A percentile compares a stretch with the other conserved stretches of the same genome.
Conservation (phyloP, 2,329 filamentous ascomycete genomes). For the Saccharata proteae region DNA sequence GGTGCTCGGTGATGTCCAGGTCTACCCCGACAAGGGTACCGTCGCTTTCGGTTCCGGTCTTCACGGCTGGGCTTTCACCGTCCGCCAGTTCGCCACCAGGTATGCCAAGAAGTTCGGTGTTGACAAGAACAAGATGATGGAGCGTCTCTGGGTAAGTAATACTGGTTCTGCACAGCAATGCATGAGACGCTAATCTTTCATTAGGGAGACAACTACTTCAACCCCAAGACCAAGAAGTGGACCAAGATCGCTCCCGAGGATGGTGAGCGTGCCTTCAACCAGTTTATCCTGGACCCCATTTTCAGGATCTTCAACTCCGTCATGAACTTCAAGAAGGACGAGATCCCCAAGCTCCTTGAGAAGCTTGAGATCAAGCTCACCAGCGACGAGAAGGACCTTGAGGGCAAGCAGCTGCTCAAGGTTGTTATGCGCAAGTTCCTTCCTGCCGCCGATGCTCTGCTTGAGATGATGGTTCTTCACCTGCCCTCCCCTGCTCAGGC, state of each 20-base stretch:
- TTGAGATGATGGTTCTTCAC: slow-evolving; percentile 99
- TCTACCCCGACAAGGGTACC: slow-evolving; percentile 95
- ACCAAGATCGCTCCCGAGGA: slow-evolving; percentile 75
- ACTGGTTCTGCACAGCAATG: background rate
- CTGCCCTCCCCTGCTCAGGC: slow-evolving; percentile 91
- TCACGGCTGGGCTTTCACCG: slow-evolving; percentile 98
- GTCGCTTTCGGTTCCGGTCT: slow-evolving; percentile 99
- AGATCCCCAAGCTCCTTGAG: slow-evolving; percentile 67
- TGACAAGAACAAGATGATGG: slow-evolving; percentile 99
- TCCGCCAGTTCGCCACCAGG: slow-evolving; percentile 89
- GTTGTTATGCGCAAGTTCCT: slow-evolving; percentile 98
- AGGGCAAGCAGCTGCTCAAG: slow-evolving; percentile 97
- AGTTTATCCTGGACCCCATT: slow-evolving; percentile 99
- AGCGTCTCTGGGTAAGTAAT: slow-evolving; percentile 82
- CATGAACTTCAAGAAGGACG: slow-evolving; percentile 98
- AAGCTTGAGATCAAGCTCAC: slow-evolving; percentile 94
- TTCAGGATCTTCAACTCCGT: slow-evolving; percentile 96
- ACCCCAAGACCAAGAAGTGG: slow-evolving; percentile 99
- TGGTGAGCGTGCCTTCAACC: slow-evolving; percentile 98
- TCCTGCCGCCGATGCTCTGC: slow-evolving; percentile 89
- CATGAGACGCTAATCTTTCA: slow-evolving; percentile 14
- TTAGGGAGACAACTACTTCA: slow-evolving; percentile 96
- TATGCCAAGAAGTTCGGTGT: slow-evolving; percentile 99
- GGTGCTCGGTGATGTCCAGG: slow-evolving; percentile 91
- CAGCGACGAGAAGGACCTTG: slow-evolving; percentile 76